Conservation (phyloP, 257 asterid genomes). For the Solanum tarijense region DNA sequence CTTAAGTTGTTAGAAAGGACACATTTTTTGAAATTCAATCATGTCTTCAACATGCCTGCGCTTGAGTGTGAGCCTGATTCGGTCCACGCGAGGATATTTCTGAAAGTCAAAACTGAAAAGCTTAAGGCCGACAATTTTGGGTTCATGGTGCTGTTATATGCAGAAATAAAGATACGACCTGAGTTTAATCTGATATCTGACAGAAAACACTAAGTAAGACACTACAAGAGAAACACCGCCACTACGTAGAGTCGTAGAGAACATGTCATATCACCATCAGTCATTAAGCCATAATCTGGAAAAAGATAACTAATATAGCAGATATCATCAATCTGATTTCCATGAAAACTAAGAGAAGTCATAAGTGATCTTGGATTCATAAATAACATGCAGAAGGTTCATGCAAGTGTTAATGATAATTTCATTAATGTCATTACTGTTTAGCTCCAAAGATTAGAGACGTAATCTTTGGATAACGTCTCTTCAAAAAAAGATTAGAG, state of each 20-base stretch:
- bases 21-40: not conserved
- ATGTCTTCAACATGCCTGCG: not conserved
- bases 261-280: not conserved
- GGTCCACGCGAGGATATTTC: not conserved
- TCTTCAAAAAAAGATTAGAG: no score
- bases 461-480: no score
- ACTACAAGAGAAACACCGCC: not conserved
- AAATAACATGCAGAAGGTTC: not conserved
- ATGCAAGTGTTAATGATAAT: not conserved
- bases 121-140: not conserved
- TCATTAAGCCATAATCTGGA: not conserved
- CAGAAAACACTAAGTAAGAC: not conserved
- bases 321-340: not conserved
- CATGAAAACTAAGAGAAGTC: not conserved
- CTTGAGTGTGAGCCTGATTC: not conserved
- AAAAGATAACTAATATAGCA: not conserved
- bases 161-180: not conserved
- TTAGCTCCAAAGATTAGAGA: not conserved
- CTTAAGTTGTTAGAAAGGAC: not conserved
- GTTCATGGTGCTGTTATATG: not conserved
- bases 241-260: not conserved
- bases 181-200: not conserved
- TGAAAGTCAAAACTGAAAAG: not conserved
- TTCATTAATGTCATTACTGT: not conserved
- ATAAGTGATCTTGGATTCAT: not conserved